Evolutionary conservation across 495 filamentous ascomycete genomes (phyloP).

Genomic region (Aspergillus cavernicola): DNA sequence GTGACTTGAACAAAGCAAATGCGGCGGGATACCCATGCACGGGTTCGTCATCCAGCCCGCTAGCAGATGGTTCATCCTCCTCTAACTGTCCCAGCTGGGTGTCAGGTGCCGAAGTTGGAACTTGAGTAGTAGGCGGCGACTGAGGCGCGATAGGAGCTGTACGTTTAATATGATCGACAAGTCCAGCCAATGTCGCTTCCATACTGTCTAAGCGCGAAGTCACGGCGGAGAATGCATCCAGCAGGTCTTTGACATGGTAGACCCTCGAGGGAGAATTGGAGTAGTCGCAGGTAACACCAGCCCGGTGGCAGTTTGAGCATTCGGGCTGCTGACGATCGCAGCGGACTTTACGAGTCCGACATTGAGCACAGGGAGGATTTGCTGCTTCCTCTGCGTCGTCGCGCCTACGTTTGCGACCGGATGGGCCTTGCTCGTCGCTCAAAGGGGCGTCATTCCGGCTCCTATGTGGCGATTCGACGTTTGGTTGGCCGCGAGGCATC

Average conservation of each 20-base stretch:
- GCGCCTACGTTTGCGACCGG: neutral
- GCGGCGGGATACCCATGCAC: neutral
- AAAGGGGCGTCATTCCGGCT: too few species aligned
- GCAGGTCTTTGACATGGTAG: neutral
- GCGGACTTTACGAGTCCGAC: neutral
- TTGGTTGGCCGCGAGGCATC: too few species aligned
- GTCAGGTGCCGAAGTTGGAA: too few species aligned
- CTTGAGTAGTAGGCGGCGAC: too few species aligned
- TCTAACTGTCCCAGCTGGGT: too few species aligned
- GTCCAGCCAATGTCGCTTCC: neutral
- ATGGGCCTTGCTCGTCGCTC: neutral
- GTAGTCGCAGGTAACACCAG: neutral
- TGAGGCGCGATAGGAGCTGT: neutral
- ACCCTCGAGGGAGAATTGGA: neutral
- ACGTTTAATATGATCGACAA: neutral
- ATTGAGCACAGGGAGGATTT: neutral
- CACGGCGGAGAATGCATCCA: neutral
- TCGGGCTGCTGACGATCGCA: constrained; percentile 6
- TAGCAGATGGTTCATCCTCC: neutral
- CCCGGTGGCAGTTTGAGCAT: constrained; percentile 1
- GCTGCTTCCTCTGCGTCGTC: neutral
- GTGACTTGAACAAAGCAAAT: neutral
- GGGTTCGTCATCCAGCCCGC: neutral
- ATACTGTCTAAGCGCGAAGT: neutral
- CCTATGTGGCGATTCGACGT: too few species aligned